These are phyloP conservation scores for Oryza nivara DNA, from an alignment of 176 grass and related monocot genomes.

Conservation along the genomic window DNA sequence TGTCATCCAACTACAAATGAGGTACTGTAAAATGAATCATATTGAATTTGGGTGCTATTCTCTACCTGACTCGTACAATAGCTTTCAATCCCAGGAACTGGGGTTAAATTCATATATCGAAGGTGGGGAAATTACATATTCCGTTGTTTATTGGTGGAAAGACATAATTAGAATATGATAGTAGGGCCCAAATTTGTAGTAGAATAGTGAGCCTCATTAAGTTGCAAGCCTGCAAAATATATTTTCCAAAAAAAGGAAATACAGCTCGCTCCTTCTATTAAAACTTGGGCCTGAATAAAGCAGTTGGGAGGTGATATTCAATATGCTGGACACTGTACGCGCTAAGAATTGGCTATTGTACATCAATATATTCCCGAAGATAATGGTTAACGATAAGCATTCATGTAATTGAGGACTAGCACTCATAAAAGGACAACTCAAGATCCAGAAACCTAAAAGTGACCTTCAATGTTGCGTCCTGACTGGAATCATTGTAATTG, in stretches of 20 bases:
- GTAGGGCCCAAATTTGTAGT: neutral
- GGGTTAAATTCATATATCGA: neutral
- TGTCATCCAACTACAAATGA: slow-evolving; percentile 70
- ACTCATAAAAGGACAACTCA: neutral
- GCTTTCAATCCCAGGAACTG: slow-evolving; percentile 6
- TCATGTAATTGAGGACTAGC: neutral
- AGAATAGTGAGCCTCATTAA: neutral
- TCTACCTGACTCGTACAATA: neutral
- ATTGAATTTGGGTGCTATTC: slow-evolving; percentile 5
- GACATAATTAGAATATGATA: neutral
- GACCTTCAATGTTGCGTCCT: slow-evolving; percentile 6
- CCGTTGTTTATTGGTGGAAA: neutral
- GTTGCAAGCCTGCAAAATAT: neutral
- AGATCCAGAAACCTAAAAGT: neutral
- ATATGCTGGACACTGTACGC: neutral
- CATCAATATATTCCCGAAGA: neutral
- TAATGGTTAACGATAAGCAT: neutral
- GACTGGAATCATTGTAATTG: slow-evolving; percentile 28
- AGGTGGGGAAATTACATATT: neutral
- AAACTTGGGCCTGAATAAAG: neutral
- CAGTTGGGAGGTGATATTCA: neutral
- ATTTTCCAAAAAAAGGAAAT: neutral
- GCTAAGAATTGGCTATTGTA: neutral
- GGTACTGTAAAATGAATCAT: slow-evolving; percentile 43
- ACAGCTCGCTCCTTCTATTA: neutral